Percentiles rank a stretch among this genome's conserved stretches.
Conservation (phyloP, 805 yeast species). For the Pichia cabralensis region DNA sequence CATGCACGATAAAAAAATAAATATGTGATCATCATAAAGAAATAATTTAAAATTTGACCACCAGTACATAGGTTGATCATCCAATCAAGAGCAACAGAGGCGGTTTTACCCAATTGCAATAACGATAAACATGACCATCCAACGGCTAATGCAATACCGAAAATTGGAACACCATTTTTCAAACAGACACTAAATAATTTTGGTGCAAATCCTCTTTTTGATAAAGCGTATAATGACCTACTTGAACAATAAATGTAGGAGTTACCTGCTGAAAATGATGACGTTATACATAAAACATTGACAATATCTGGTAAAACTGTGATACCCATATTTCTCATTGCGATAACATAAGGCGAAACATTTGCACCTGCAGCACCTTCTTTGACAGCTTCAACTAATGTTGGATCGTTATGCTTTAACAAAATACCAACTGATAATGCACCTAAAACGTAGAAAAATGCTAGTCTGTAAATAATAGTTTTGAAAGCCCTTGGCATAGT, state of each 20-base stretch:
- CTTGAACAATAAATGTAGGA: conserved; percentile 70
- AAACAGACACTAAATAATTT: conserved; percentile 50
- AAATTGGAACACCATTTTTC: conserved; percentile 45
- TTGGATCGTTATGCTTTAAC: conserved; percentile 60
- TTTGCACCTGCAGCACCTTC: conserved; percentile 66
- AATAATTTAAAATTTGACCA: conserved; percentile 21
- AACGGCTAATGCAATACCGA: conserved; percentile 27
- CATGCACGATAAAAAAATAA: conserved; percentile 56
- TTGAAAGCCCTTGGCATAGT: conserved; percentile 72
- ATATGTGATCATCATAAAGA: conserved; percentile 37
- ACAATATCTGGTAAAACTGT: conserved; percentile 65
- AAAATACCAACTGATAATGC: conserved; percentile 72
- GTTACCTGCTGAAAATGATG: conserved; percentile 80
- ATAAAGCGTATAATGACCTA: conserved; percentile 56
- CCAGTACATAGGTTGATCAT: conserved; percentile 24
- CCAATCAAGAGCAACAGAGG: conserved; percentile 23
- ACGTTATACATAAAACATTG: conserved; percentile 63
- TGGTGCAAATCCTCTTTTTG: conserved; percentile 68
- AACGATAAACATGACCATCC: conserved; percentile 20
- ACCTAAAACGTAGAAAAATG: conserved; percentile 62
- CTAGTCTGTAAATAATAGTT: conserved; percentile 60
- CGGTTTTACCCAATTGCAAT: conserved; percentile 28
- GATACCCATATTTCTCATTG: conserved; percentile 63
- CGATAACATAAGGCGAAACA: conserved; percentile 75
- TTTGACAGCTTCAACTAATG: conserved; percentile 44